Base-by-base conservation (phyloP, 2,329 filamentous ascomycete genomes). In the Aspergillus brunneoviolaceus region DNA sequence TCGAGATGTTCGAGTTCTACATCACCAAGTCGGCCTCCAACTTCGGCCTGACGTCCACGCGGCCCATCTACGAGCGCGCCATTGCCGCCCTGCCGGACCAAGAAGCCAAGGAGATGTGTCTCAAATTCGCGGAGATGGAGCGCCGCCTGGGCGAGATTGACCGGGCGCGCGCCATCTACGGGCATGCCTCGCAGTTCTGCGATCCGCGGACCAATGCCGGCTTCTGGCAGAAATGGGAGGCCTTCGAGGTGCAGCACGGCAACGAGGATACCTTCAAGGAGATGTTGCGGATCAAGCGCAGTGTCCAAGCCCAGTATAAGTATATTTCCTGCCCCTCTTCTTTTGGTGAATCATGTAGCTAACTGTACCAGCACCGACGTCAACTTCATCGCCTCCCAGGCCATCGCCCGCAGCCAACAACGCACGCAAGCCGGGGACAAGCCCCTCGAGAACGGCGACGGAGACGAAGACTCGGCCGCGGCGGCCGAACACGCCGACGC, bases 221-320 rank as follows among this genome's bases (percentile, higher is more conserved):
- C 16, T 99, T 98, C 79, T 99, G 96, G 96, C 84, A 88, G 69
- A 96, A 94, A 75, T 99, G 95, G 95, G 95, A 99, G 77, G 84
- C 88, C 57, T 99, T 99, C 76, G 96, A 99, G 77, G 92, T 98
- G 23, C 90, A 96, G 74, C 95, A 99, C 72, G 95, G 95, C 65
- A 99, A 99, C 78, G 96, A 99, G 76, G 95, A 99, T 75, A 99
- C 96, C 0, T 99, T 96, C 84, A 97, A 96, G 81, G 95, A 99
- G 75, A 99, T 99, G 95, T 83, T 98, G 63, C 89, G 95, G 31
- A 92, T 99, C 82, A 99, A 98, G 83, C 84, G 95, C 74, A 96
- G 92, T 76, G 95, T 99, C 12, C 92, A 97, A 77, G 94, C 95
- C 56, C 91, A 97, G 79, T 99, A 96, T 83, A 98, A 98, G 84